Conservation (phyloP, 1,139 yeast species). For the Torulaspora pretoriensis region DNA sequence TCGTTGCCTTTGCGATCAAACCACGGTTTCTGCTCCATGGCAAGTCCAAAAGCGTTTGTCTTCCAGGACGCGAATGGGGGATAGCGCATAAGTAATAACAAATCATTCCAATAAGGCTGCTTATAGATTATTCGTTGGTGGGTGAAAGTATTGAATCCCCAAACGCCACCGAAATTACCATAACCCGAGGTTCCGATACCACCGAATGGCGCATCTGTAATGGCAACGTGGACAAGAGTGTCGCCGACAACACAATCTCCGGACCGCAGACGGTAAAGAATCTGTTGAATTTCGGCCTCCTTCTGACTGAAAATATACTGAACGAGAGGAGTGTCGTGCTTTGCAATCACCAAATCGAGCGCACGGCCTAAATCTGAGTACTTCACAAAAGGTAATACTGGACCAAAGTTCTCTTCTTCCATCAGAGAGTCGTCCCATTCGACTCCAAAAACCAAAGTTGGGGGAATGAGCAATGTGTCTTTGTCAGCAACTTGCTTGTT, state of each 20-base stretch:
- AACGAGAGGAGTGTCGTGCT: slow-evolving; percentile 86
- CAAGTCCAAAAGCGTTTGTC: slow-evolving; percentile 23
- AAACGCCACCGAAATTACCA: slow-evolving; percentile 76
- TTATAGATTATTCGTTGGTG: slow-evolving; percentile 69
- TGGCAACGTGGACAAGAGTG: slow-evolving; percentile 64
- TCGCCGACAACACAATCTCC: slow-evolving; percentile 78
- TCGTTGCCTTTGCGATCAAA: slow-evolving; percentile 26
- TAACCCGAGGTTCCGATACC: slow-evolving; percentile 84
- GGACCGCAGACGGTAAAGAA: slow-evolving; percentile 57
- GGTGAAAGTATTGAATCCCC: slow-evolving; percentile 68
- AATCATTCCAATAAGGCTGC: slow-evolving; percentile 67
- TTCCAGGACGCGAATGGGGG: slow-evolving; percentile 56
- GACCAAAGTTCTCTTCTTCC: slow-evolving; percentile 81
- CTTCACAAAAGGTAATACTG: slow-evolving; percentile 69
- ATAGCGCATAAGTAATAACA: slow-evolving; percentile 55
- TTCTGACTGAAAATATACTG: slow-evolving; percentile 65
- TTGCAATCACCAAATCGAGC: slow-evolving; percentile 44
- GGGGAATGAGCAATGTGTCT: slow-evolving; percentile 54
- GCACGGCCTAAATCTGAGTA: slow-evolving; percentile 50
- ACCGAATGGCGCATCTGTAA: slow-evolving; percentile 80
- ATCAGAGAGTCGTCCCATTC: slow-evolving; percentile 64
- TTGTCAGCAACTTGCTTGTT: slow-evolving; percentile 49
- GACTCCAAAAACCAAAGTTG: slow-evolving; percentile 65
- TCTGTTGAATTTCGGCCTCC: slow-evolving; percentile 48
- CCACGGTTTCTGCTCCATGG: slow-evolving; percentile 26